A percentile compares a stretch with the other conserved stretches of the same genome.
These are phyloP conservation scores for Fusarium sp. DNA, from an alignment of 2,329 filamentous ascomycete species.

Conservation along the genomic window DNA sequence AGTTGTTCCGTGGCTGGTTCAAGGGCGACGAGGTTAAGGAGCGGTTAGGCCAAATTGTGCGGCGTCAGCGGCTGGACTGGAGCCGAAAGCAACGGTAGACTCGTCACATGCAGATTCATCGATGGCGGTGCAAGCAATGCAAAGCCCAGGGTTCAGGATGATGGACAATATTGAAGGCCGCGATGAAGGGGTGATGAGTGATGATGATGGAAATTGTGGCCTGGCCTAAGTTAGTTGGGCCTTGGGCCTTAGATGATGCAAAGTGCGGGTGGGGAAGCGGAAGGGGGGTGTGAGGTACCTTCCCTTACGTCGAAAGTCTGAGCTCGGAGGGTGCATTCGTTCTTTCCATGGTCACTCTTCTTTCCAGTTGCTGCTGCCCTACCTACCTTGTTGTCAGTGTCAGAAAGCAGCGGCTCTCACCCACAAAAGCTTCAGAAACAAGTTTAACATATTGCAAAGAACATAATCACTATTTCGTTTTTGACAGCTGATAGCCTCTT, in stretches of 20 bases:
- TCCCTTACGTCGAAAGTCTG: conserved; percentile 18
- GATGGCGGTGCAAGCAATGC: conserved; percentile 9
- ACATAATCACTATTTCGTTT: neutral
- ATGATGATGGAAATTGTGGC: conserved; percentile 26
- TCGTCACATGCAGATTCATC: conserved; percentile 2
- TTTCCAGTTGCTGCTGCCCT: neutral
- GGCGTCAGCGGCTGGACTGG: conserved; percentile 13
- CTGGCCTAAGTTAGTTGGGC: conserved; percentile 3
- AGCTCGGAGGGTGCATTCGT: conserved; percentile 15
- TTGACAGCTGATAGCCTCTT: neutral
- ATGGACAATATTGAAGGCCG: conserved; percentile 9
- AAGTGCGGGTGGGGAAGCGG: conserved; percentile 35
- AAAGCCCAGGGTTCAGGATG: conserved; percentile 1
- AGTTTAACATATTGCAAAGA: neutral
- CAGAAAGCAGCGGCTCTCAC: neutral
- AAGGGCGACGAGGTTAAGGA: conserved; percentile 1
- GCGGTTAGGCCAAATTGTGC: neutral
- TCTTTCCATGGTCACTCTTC: neutral
- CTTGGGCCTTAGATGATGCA: conserved; percentile 34
- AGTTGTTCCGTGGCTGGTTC: conserved; percentile 6
- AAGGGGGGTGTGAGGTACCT: conserved; percentile 36
- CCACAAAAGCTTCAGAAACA: neutral
- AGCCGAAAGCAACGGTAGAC: conserved; percentile 4
- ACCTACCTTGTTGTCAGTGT: conserved; percentile 9
- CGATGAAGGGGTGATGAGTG: conserved; percentile 21